phyloP scores from a whole-genome alignment of 2,329 filamentous ascomycete species.

The Amesomyces nigricolor region DNA sequence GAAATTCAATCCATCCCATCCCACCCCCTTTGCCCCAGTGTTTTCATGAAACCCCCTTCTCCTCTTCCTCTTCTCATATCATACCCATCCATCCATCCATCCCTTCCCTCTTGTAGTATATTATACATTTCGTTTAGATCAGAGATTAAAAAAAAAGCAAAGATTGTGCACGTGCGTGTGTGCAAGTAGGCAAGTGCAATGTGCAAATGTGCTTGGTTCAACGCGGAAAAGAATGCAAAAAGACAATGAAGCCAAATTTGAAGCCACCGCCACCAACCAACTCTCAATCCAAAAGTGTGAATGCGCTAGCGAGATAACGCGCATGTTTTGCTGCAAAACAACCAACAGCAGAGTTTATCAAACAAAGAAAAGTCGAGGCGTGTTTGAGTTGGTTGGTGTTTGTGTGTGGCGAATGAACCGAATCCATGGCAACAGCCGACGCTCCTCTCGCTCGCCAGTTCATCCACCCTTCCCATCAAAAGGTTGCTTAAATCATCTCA shows the following conservation, averaged over 20 bases:
- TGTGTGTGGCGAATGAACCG: background rate
- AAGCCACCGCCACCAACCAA: too few relatives aligned
- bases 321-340: too few relatives aligned
- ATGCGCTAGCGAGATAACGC: too few relatives aligned
- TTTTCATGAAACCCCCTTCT: background rate
- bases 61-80: background rate
- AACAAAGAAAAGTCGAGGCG: too few relatives aligned
- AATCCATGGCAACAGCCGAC: background rate
- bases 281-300: too few relatives aligned
- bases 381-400: too few relatives aligned
- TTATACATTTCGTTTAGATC: constrained; percentile 34
- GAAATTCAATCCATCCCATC: background rate
- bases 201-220: background rate
- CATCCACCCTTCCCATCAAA: too few relatives aligned
- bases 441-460: too few relatives aligned
- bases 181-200: background rate
- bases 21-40: background rate
- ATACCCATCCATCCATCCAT: background rate
- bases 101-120: constrained; percentile 11
- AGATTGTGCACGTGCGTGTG: background rate
- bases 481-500: too few relatives aligned
- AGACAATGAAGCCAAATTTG: too few relatives aligned
- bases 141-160: constrained; percentile 20
- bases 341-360: too few relatives aligned
- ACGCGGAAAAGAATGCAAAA: too few relatives aligned